Conservation (phyloP, 257 asterid species). For the Solanum neorickii region DNA sequence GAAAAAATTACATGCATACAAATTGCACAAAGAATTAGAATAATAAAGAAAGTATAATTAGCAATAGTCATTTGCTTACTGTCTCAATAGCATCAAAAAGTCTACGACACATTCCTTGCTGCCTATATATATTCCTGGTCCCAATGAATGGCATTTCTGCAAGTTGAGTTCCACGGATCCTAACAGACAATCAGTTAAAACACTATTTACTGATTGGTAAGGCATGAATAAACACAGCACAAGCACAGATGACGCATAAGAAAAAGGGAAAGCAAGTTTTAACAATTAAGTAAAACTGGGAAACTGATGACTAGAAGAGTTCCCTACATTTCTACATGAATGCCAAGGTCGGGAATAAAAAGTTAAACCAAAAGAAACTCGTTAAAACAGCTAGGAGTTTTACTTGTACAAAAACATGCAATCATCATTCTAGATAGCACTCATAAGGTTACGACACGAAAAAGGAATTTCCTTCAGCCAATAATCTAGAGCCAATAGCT, state of each 20-base stretch:
- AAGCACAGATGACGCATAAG: background rate
- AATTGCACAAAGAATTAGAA: background rate
- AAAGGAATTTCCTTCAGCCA: background rate
- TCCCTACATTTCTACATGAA: background rate
- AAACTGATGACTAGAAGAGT: background rate
- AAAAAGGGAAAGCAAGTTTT: background rate
- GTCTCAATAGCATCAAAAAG: constrained; percentile 6
- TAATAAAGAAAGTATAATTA: background rate
- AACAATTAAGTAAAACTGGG: background rate
- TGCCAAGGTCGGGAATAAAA: background rate
- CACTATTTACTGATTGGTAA: background rate
- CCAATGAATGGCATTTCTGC: constrained; percentile 24
- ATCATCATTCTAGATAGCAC: background rate
- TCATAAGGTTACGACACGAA: background rate
- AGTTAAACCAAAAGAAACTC: background rate
- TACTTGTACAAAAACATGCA: background rate
- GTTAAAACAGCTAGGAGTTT: background rate
- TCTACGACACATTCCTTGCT: constrained; percentile 21
- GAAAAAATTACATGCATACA: background rate
- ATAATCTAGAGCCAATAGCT: background rate
- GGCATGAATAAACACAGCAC: background rate
- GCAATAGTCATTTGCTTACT: background rate
- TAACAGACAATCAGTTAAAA: background rate
- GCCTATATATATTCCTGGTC: constrained; percentile 11
- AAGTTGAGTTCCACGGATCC: constrained; percentile 14